Base-by-base conservation (phyloP, 2,329 filamentous ascomycete genomes). In the Alternaria angustiovoidea region DNA sequence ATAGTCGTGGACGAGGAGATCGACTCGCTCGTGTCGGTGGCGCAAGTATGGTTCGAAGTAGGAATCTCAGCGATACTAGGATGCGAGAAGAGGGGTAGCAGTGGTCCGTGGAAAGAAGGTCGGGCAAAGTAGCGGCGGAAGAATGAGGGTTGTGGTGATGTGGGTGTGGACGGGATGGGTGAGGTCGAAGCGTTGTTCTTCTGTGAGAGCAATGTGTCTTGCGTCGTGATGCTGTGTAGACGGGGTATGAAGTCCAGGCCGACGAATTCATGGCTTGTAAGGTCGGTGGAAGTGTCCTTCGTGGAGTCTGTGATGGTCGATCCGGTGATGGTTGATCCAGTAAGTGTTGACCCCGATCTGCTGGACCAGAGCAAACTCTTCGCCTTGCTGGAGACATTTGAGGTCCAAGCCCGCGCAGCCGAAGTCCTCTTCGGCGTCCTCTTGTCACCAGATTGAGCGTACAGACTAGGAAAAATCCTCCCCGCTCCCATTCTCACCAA, bases 401-500 rank as follows among this genome's bases (percentile, higher is more conserved):
- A 62, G 0, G 56, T 64, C 70, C 69, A 76, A 0, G 62, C 54
- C 36, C 62, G 59, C 2, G 59, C 61, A 18, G 63, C 65, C 5
- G 64, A 56, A 30, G 69, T 61, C 30, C 58, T 69, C 0, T 54
- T 57, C 1, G 67, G 69, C 16, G 67, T 58, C 2, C 32, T 44
- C 5, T 6, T 57, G 20, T 63, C 70, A 20, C 68, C 63, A 5
- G 58, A 59, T 41, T 57, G 61, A 16, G 59, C 20, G 53, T 75
- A 67, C 16, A 78, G 52, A 5, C 67, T 69, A 0, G 75, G 74
- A 52, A 76, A 78, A 5, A 75, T 24, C 36, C 62, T 73, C 11
- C 76, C 76, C 5, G 75, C 47, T 0, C 75, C 75, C 0, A 76
- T 12, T 1, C 51, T 43, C 7, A 72, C 62, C 2, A 75, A 49